These are phyloP conservation scores for Curvularia spicifera DNA, from an alignment of 2,329 filamentous ascomycete genomes.

Conservation along the genomic window DNA sequence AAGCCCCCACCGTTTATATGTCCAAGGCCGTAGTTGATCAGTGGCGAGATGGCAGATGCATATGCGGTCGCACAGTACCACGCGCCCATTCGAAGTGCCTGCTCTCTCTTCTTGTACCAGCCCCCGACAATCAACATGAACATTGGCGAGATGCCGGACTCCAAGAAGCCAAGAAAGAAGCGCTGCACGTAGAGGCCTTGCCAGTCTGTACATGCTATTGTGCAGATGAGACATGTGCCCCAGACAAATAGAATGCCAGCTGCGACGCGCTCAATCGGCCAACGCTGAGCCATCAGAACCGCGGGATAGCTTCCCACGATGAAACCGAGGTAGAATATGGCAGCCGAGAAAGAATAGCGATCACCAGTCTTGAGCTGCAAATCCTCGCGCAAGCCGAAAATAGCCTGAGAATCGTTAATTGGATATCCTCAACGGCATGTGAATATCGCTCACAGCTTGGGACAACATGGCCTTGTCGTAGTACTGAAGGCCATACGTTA, in stretches of 20 bases:
- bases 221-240: background rate
- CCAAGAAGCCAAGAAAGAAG: background rate
- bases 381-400: background rate
- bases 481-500: background rate
- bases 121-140: background rate
- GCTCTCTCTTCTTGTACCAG: conserved; percentile 1
- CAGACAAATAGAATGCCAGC: background rate
- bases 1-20: background rate
- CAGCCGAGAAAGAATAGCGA: background rate
- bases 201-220: background rate
- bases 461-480: background rate
- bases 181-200: background rate
- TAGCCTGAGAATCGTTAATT: background rate
- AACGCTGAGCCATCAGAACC: background rate
- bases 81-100: background rate
- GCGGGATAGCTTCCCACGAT: background rate
- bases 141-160: background rate
- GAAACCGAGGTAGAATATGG: background rate
- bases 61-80: background rate
- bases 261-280: background rate
- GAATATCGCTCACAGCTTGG: background rate
- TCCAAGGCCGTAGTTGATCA: background rate
- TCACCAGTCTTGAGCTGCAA: background rate
- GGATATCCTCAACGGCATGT: background rate
- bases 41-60: background rate